These are phyloP conservation scores for Rhazya stricta DNA, from an alignment of 257 asterid genomes.

Conservation along the genomic window DNA sequence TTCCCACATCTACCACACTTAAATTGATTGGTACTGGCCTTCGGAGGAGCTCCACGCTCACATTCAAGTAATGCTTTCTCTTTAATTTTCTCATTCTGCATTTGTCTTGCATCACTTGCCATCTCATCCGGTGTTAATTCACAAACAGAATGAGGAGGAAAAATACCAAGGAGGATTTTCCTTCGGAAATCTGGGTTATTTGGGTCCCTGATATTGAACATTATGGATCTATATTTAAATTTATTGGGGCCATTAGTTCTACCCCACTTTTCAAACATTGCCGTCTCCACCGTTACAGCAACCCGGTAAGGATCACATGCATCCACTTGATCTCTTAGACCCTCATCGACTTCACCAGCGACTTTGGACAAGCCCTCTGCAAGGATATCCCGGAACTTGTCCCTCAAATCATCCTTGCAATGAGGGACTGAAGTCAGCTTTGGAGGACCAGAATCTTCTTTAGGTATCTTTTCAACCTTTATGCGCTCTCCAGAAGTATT, in stretches of 20 bases:
- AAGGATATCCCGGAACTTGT: slow-evolving; percentile 39
- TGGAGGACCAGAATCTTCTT: slow-evolving; percentile 33
- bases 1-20: slow-evolving; percentile 81
- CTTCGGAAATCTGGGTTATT: slow-evolving; percentile 62
- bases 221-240: slow-evolving; percentile 38
- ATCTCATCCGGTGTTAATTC: slow-evolving; percentile 69
- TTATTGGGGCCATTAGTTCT: slow-evolving; percentile 37
- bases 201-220: slow-evolving; percentile 47
- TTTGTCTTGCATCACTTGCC: slow-evolving; percentile 85
- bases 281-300: slow-evolving; percentile 38
- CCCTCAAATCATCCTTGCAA: slow-evolving; percentile 40
- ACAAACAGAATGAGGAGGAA: slow-evolving; percentile 38
- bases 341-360: slow-evolving; percentile 27
- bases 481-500: slow-evolving; percentile 22
- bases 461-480: slow-evolving; percentile 34
- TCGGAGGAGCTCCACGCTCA: slow-evolving; percentile 51
- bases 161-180: slow-evolving; percentile 60
- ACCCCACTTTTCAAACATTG: slow-evolving; percentile 46
- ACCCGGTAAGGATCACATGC: slow-evolving; percentile 65
- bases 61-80: slow-evolving; percentile 80
- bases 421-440: slow-evolving; percentile 32
- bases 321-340: slow-evolving; percentile 35
- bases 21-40: slow-evolving; percentile 77
- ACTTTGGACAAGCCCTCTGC: slow-evolving; percentile 45
- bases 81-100: slow-evolving; percentile 59